Conservation (phyloP, 805 yeast species). For the Suhomyces xylopsoci region DNA sequence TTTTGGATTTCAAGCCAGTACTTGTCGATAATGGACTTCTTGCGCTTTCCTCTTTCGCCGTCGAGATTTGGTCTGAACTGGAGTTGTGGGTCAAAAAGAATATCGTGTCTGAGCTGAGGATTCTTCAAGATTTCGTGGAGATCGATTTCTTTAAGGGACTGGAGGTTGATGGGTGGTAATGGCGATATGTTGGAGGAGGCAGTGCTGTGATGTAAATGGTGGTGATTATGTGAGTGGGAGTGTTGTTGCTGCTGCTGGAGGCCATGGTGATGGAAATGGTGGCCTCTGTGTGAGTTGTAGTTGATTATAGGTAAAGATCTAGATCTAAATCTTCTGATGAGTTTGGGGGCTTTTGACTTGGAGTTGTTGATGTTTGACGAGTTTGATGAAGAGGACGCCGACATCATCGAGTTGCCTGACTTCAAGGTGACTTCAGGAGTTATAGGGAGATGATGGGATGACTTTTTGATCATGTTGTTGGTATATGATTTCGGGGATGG, state of each 20-base stretch:
- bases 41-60: constrained; percentile 84
- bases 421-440: not conserved
- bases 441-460: constrained; percentile 5
- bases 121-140: constrained; percentile 83
- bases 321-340: constrained; percentile 34
- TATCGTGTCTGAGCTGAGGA: constrained; percentile 91
- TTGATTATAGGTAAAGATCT: constrained; percentile 43
- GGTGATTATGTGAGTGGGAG: constrained; percentile 8
- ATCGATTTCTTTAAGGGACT: constrained; percentile 81
- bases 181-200: constrained; percentile 34
- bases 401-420: not conserved
- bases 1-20: constrained; percentile 77
- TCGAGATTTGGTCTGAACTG: constrained; percentile 90
- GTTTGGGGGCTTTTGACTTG: constrained; percentile 28
- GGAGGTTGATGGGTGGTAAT: constrained; percentile 80
- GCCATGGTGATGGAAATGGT: constrained; percentile 16
- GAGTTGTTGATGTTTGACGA: constrained; percentile 2
- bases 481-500: constrained; percentile 9
- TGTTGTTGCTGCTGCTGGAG: constrained; percentile 6
- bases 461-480: constrained; percentile 7
- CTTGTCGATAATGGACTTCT: constrained; percentile 69
- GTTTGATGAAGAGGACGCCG: constrained; percentile 1
- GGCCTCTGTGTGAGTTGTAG: constrained; percentile 22
- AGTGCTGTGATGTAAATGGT: constrained; percentile 11
- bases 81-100: constrained; percentile 84